phyloP scores from a whole-genome alignment of 768 basidiomycete genomes.

The Suillus cothurnatus region DNA sequence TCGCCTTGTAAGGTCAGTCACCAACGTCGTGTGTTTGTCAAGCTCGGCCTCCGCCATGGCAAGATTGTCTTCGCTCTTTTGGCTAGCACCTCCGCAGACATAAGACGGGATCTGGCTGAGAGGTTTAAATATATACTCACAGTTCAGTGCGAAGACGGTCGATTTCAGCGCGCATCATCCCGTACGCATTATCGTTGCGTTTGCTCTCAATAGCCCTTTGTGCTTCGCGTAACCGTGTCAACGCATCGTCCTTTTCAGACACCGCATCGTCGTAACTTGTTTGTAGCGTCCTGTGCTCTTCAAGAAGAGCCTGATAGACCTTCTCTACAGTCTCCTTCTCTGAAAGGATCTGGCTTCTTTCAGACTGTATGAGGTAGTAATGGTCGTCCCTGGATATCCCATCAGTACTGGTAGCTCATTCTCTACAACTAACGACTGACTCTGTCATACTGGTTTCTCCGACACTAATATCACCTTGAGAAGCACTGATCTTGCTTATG shows the following conservation, averaged over 20 bases:
- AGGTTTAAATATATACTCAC: conserved; percentile 51
- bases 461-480: conserved; percentile 48
- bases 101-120: conserved; percentile 22
- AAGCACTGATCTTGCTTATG: conserved; percentile 70
- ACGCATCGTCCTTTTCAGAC: conserved; percentile 78
- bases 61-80: conserved; percentile 93
- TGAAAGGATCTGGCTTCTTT: conserved; percentile 69
- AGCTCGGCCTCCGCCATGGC: conserved; percentile 80
- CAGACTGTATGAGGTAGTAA: conserved; percentile 84
- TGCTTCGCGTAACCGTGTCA: conserved; percentile 60
- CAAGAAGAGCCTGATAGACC: conserved; percentile 71
- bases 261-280: conserved; percentile 74
- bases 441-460: conserved; percentile 75
- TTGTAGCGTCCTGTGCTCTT: conserved; percentile 76
- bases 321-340: conserved; percentile 90
- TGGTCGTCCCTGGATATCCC: conserved; percentile 72
- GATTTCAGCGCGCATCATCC: conserved; percentile 77
- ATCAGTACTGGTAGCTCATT: conserved; percentile 14
- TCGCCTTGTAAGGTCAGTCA: conserved; percentile 75
- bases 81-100: conserved; percentile 51
- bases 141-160: conserved; percentile 80
- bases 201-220: conserved; percentile 60
- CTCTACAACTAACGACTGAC: conserved; percentile 44
- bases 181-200: conserved; percentile 73
- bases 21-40: conserved; percentile 71